Percentiles rank a stretch among this genome's conserved stretches.
Evolutionary conservation across 2,329 filamentous ascomycete genomes (phyloP).

Genomic region (Fusarium newnesense): DNA sequence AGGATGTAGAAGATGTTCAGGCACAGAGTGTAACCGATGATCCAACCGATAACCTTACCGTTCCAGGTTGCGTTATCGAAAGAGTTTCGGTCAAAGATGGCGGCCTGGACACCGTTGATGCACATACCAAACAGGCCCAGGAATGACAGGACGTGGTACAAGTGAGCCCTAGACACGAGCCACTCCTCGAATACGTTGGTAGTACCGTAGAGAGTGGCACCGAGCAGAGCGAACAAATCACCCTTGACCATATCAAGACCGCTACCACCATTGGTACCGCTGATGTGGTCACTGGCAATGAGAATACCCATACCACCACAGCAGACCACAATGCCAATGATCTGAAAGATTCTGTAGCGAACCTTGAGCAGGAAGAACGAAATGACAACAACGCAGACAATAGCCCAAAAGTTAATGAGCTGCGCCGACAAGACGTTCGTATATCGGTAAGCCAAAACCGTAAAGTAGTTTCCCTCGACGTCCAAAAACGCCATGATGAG

Average conservation of each 20-base stretch:
- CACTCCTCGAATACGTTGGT: slow-evolving; percentile 95
- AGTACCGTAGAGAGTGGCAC: slow-evolving; percentile 90
- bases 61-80: slow-evolving; percentile 76
- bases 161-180: slow-evolving; percentile 84
- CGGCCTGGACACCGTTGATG: slow-evolving; percentile 91
- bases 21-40: slow-evolving; percentile 89
- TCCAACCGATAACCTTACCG: slow-evolving; percentile 77
- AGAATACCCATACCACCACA: slow-evolving; percentile 91
- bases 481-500: slow-evolving; percentile 92
- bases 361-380: slow-evolving; percentile 87
- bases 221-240: slow-evolving; percentile 89
- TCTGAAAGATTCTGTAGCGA: slow-evolving; percentile 88
- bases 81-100: slow-evolving; percentile 85
- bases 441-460: slow-evolving; percentile 91
- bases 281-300: slow-evolving; percentile 88
- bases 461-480: slow-evolving; percentile 98
- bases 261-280: slow-evolving; percentile 74
- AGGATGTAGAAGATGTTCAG: slow-evolving; percentile 88
- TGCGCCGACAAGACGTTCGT: slow-evolving; percentile 93
- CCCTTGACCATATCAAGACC: slow-evolving; percentile 83
- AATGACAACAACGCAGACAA: slow-evolving; percentile 87
- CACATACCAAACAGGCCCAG: slow-evolving; percentile 87
- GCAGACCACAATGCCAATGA: slow-evolving; percentile 87
- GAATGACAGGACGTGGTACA: slow-evolving; percentile 95
- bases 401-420: slow-evolving; percentile 98